phyloP scores from a whole-genome alignment of 495 filamentous ascomycete genomes.

The Daldinia childiae region DNA sequence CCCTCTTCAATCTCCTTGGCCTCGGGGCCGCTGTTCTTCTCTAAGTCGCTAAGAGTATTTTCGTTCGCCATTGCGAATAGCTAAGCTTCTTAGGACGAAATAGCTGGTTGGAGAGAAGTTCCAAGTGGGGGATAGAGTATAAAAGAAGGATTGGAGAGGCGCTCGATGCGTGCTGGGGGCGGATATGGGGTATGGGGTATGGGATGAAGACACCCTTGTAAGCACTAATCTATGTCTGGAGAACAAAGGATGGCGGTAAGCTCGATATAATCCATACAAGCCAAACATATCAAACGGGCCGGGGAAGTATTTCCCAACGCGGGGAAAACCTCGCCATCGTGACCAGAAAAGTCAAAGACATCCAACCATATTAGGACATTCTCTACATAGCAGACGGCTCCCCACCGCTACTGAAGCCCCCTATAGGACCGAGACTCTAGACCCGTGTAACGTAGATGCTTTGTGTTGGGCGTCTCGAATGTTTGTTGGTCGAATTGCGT shows the following conservation, averaged over 20 bases:
- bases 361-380: background rate
- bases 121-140: slow-evolving; percentile 6
- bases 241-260: slow-evolving; percentile 27
- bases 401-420: slow-evolving; percentile 12
- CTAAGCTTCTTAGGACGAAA: slow-evolving; percentile 4
- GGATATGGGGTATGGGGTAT: slow-evolving; percentile 4
- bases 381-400: background rate
- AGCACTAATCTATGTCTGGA: slow-evolving; percentile 19
- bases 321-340: slow-evolving; percentile 35
- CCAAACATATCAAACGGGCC: background rate
- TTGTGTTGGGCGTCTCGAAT: slow-evolving; percentile 28
- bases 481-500: slow-evolving; percentile 25
- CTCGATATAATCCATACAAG: background rate
- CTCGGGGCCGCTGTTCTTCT: slow-evolving; percentile 36
- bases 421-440: slow-evolving; percentile 6
- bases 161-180: slow-evolving; percentile 1
- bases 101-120: slow-evolving; percentile 3
- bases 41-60: slow-evolving; percentile 35
- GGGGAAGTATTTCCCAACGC: slow-evolving; percentile 27
- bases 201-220: slow-evolving; percentile 23
- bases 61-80: slow-evolving; percentile 40
- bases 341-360: slow-evolving; percentile 28
- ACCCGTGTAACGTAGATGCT: background rate
- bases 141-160: slow-evolving; percentile 17
- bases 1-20: slow-evolving; percentile 37